A percentile compares a stretch with the other conserved stretches of the same genome.
Evolutionary conservation across 208 protist genomes (phyloP).

Genomic region (Trypanosoma lewisi): DNA sequence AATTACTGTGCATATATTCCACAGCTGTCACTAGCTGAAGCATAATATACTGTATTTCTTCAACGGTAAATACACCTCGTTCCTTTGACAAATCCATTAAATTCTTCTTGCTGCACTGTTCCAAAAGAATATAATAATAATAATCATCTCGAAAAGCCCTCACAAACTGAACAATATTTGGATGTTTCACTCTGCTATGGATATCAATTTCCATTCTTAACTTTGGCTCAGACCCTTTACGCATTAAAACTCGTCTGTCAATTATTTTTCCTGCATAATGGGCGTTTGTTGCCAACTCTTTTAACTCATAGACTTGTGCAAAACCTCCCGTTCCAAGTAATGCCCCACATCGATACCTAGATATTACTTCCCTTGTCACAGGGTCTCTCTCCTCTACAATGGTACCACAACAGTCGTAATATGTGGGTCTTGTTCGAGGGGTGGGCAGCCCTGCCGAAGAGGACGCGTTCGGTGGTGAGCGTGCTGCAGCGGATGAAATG

Average conservation of each 20-base stretch:
- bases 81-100: slow-evolving; percentile 56
- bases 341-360: slow-evolving; percentile 41
- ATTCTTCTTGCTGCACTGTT: slow-evolving; percentile 50
- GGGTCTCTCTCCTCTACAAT: slow-evolving; percentile 43
- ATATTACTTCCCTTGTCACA: slow-evolving; percentile 27
- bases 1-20: slow-evolving; percentile 75
- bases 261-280: slow-evolving; percentile 75
- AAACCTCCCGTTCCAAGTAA: slow-evolving; percentile 72
- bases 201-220: slow-evolving; percentile 70
- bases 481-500: not conserved
- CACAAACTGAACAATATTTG: slow-evolving; percentile 66
- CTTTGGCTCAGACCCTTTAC: slow-evolving; percentile 36
- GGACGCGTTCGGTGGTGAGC: slow-evolving; percentile 17
- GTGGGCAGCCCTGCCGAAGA: slow-evolving; percentile 19
- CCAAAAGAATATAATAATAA: slow-evolving; percentile 76
- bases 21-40: slow-evolving; percentile 82
- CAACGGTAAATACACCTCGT: slow-evolving; percentile 34
- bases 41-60: slow-evolving; percentile 78
- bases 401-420: slow-evolving; percentile 29
- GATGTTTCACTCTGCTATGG: slow-evolving; percentile 55
- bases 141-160: slow-evolving; percentile 56
- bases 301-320: slow-evolving; percentile 56
- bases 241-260: slow-evolving; percentile 37
- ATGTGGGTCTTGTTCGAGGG: slow-evolving; percentile 13
- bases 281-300: slow-evolving; percentile 29